Evolutionary conservation across 495 filamentous ascomycete species (phyloP).

Genomic region (Penicillium ucsense): DNA sequence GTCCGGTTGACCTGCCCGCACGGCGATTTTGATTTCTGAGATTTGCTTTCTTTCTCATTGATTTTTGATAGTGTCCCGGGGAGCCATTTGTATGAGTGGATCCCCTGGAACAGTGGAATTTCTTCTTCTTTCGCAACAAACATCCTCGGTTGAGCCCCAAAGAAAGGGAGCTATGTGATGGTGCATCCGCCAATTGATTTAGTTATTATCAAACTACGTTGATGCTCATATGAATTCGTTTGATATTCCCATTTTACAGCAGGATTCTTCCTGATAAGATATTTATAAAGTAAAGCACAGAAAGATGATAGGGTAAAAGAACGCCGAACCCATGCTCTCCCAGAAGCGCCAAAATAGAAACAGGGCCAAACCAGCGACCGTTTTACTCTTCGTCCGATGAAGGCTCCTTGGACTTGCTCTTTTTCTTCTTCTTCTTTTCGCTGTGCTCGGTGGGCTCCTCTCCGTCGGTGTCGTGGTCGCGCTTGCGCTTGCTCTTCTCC

Average conservation of each 20-base stretch:
- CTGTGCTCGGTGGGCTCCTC: constrained; percentile 30
- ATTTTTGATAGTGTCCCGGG: no score
- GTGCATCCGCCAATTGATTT: no score
- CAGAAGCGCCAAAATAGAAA: constrained; percentile 23
- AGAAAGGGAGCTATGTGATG: no score
- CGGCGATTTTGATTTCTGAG: no score
- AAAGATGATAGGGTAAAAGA: constrained; percentile 8
- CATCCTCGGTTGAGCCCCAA: no score
- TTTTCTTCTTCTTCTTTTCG: constrained; percentile 40
- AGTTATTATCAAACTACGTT: no score
- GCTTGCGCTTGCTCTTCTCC: constrained; percentile 34
- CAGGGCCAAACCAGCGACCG: constrained; percentile 10
- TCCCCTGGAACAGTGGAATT: no score
- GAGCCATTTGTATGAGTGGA: no score
- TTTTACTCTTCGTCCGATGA: constrained; percentile 25
- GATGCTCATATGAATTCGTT: no score
- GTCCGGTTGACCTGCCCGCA: no score
- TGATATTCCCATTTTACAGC: constrained; percentile 8
- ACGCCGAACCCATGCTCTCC: constrained; percentile 26
- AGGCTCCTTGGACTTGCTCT: constrained; percentile 34
- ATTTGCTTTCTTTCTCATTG: no score
- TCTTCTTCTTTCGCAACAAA: no score
- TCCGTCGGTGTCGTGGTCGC: constrained; percentile 24
- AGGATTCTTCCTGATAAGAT: background rate
- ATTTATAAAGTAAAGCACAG: constrained; percentile 2